A percentile compares a stretch with the other conserved stretches of the same genome.
Evolutionary conservation across 768 basidiomycete species (phyloP).

Genomic region (Amanita inopinata): DNA sequence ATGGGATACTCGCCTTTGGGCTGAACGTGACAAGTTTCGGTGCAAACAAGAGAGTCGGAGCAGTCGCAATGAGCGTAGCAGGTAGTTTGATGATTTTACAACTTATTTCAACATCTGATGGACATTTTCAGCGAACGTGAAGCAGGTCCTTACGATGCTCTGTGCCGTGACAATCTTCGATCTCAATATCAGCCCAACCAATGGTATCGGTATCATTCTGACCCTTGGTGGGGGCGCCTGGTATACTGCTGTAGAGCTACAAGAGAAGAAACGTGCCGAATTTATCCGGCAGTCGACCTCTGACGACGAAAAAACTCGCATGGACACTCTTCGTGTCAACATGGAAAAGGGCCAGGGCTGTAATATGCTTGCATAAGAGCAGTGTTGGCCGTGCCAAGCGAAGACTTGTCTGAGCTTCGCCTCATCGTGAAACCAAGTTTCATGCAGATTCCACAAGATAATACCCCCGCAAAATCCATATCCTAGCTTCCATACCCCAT

Average conservation of each 20-base stretch:
- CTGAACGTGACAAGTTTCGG: slow-evolving; percentile 93
- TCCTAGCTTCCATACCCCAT: too few relatives aligned
- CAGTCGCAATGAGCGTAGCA: slow-evolving; percentile 86
- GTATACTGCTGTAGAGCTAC: slow-evolving; percentile 62
- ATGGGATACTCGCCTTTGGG: slow-evolving; percentile 84
- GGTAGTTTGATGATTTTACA: slow-evolving; percentile 32
- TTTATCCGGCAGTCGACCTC: background rate
- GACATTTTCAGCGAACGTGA: slow-evolving; percentile 60
- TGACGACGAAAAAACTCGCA: background rate
- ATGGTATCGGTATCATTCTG: slow-evolving; percentile 73
- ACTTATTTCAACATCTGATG: background rate
- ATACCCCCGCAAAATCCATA: too few relatives aligned
- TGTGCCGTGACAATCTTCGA: slow-evolving; percentile 80
- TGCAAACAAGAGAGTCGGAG: slow-evolving; percentile 88
- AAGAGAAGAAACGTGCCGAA: slow-evolving; percentile 25
- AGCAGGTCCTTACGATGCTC: slow-evolving; percentile 86
- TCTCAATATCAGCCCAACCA: slow-evolving; percentile 67
- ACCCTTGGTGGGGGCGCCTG: slow-evolving; percentile 83
- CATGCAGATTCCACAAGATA: too few relatives aligned
- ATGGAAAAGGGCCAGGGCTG: background rate
- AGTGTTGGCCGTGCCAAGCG: too few relatives aligned
- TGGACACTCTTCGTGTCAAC: background rate
- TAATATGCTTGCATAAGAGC: too few relatives aligned
- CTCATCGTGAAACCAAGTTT: too few relatives aligned
- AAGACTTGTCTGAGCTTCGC: too few relatives aligned